A percentile compares a stretch with the other conserved stretches of the same genome.
Evolutionary conservation across 2,329 filamentous ascomycete species (phyloP).

Genomic region (Amauroascus verrucosus): DNA sequence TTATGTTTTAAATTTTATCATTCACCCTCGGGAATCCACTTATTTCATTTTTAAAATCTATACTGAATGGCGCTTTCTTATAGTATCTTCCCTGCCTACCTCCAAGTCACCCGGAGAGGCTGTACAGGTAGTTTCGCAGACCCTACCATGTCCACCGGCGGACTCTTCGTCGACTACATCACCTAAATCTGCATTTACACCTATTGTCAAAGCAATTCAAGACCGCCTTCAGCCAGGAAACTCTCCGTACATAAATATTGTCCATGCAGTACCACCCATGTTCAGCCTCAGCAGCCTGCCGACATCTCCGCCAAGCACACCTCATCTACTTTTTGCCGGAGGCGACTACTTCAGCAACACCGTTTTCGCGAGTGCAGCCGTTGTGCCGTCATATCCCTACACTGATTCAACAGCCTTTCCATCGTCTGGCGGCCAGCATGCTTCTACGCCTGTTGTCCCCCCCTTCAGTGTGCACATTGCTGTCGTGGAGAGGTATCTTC

Average conservation of each 20-base stretch:
- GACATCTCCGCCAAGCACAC: slow-evolving; percentile 52
- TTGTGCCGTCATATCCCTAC: slow-evolving; percentile 44
- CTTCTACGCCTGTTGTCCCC: slow-evolving; percentile 49
- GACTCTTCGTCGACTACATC: slow-evolving; percentile 21
- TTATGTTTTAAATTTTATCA: not conserved
- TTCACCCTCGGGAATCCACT: not conserved
- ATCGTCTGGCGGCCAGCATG: slow-evolving; percentile 24
- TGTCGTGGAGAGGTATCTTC: slow-evolving; percentile 56
- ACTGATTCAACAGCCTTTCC: slow-evolving; percentile 29
- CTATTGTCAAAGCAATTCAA: slow-evolving; percentile 47
- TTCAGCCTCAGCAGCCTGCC: slow-evolving; percentile 54
- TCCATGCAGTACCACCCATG: slow-evolving; percentile 52
- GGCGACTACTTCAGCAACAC: slow-evolving; percentile 54
- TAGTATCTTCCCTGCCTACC: slow-evolving; percentile 32
- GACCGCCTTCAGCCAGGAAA: slow-evolving; percentile 40
- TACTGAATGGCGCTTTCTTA: not conserved
- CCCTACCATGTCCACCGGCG: slow-evolving; percentile 46
- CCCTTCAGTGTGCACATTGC: slow-evolving; percentile 51
- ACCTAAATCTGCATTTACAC: slow-evolving; percentile 37
- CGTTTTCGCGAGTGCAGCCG: slow-evolving; percentile 52
- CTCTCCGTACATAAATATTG: slow-evolving; percentile 53
- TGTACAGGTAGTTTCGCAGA: slow-evolving; percentile 51
- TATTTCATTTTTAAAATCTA: not conserved
- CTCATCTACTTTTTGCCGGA: slow-evolving; percentile 38
- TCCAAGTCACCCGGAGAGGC: slow-evolving; percentile 30